Conservation (phyloP, 2,329 filamentous ascomycete genomes). For the Talaromyces sp. region DNA sequence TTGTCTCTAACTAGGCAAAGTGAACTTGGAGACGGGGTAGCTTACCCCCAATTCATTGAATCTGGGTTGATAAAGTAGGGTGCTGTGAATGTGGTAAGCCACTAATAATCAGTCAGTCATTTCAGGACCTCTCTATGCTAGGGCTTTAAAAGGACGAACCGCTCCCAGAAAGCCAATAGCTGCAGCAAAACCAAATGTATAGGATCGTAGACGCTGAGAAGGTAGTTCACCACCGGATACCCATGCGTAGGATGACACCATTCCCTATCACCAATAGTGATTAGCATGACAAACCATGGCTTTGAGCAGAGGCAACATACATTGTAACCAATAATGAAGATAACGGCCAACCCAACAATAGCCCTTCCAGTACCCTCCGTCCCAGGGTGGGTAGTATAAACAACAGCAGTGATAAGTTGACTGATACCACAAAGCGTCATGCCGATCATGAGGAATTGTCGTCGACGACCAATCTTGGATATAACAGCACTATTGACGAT, state of each 20-base stretch:
- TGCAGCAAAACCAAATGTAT: constrained; percentile 58
- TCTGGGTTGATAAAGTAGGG: constrained; percentile 61
- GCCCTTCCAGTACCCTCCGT: constrained; percentile 33
- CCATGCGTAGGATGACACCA: constrained; percentile 57
- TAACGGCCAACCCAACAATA: constrained; percentile 48
- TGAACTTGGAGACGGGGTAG: too few species aligned
- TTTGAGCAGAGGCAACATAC: not conserved
- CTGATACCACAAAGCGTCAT: constrained; percentile 54
- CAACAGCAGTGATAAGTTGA: constrained; percentile 55
- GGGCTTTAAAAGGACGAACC: constrained; percentile 16
- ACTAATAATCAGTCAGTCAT: constrained; percentile 28
- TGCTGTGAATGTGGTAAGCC: constrained; percentile 59
- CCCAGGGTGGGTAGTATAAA: constrained; percentile 49
- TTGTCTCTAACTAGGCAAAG: too few species aligned
- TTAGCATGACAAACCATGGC: not conserved
- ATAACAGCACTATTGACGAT: constrained; percentile 55
- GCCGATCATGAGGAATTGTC: constrained; percentile 54
- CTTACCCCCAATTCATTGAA: constrained; percentile 53
- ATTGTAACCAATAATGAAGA: not conserved
- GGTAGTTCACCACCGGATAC: constrained; percentile 58
- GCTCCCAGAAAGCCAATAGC: constrained; percentile 56
- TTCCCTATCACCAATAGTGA: constrained; percentile 35
- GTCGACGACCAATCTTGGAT: constrained; percentile 54
- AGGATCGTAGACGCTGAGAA: constrained; percentile 56
- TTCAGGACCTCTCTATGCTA: too few species aligned